Evolutionary conservation across 148 eudicot species (phyloP).

Genomic region (Linanthus parryae): DNA sequence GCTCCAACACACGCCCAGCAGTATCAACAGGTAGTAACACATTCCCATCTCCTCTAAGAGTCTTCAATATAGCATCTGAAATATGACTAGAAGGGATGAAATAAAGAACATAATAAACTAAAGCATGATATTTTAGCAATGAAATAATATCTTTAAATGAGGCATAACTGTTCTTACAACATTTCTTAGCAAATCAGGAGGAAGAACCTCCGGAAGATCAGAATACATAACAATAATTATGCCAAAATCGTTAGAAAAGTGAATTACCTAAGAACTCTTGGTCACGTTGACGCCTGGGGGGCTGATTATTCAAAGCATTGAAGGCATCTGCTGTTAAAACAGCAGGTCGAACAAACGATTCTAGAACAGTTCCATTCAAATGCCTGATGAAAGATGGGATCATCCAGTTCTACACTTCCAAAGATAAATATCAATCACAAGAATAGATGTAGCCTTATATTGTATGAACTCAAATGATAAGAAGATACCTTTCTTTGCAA

Average conservation of each 20-base stretch:
- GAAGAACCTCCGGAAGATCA: no score
- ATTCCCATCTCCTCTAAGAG: slow-evolving; percentile 76
- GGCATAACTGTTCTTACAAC: no score
- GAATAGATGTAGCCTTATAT: no score
- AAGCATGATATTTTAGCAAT: no score
- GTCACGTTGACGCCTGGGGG: slow-evolving; percentile 90
- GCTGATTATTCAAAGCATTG: slow-evolving; percentile 88
- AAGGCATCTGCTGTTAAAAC: slow-evolving; percentile 95
- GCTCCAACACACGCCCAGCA: slow-evolving; percentile 91
- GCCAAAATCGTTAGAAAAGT: no score
- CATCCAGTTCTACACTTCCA: no score
- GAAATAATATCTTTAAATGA: no score
- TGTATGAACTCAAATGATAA: no score
- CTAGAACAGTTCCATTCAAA: slow-evolving; percentile 92
- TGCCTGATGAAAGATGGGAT: slow-evolving; percentile 49
- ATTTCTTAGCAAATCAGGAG: no score
- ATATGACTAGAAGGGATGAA: slow-evolving; percentile 3
- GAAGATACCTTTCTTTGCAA: slow-evolving; percentile 85
- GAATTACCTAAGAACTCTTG: slow-evolving; percentile 80
- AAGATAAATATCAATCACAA: no score
- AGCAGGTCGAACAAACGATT: slow-evolving; percentile 90
- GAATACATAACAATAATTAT: no score
- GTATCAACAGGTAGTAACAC: slow-evolving; percentile 92
- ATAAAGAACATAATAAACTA: no score
- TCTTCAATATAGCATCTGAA: slow-evolving; percentile 59